These are phyloP conservation scores for Hyaloperonospora arabidopsidis DNA, from an alignment of 352 stramenopile species.

Conservation along the genomic window DNA sequence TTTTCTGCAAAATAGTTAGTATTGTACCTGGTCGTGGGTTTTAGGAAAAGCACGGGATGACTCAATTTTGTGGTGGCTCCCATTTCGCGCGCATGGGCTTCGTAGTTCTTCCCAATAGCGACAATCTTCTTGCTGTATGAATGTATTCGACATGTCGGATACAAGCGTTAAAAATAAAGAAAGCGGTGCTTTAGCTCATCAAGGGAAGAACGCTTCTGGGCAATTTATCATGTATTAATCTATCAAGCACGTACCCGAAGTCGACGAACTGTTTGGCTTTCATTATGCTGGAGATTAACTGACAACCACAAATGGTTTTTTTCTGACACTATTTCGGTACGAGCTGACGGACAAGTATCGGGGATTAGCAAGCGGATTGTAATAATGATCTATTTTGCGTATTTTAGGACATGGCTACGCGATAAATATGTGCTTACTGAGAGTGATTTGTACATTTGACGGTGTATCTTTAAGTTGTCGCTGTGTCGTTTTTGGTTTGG, in stretches of 20 bases:
- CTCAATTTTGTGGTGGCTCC: constrained; percentile 51
- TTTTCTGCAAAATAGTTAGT: no score
- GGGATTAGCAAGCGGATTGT: no score
- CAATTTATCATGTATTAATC: no score
- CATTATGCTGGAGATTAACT: constrained; percentile 10
- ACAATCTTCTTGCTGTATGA: constrained; percentile 69
- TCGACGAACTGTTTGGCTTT: constrained; percentile 51
- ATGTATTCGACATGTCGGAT: constrained; percentile 11
- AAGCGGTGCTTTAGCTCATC: not conserved
- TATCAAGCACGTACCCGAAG: constrained; percentile 27
- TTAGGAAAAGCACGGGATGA: constrained; percentile 76
- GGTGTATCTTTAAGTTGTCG: no score
- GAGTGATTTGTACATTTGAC: no score
- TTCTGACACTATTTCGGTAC: constrained; percentile 13
- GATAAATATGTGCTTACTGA: no score
- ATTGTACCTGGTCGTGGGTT: constrained; percentile 55
- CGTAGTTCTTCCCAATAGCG: constrained; percentile 82
- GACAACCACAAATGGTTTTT: not conserved
- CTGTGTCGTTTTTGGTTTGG: no score
- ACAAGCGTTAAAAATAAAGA: not conserved
- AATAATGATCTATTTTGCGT: no score
- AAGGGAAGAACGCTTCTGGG: not conserved
- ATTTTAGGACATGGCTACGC: no score
- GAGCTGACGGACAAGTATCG: not conserved
- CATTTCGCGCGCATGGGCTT: constrained; percentile 76